These are phyloP conservation scores for Penicillium sp. DNA, from an alignment of 2,329 filamentous ascomycete species.

Conservation along the genomic window DNA sequence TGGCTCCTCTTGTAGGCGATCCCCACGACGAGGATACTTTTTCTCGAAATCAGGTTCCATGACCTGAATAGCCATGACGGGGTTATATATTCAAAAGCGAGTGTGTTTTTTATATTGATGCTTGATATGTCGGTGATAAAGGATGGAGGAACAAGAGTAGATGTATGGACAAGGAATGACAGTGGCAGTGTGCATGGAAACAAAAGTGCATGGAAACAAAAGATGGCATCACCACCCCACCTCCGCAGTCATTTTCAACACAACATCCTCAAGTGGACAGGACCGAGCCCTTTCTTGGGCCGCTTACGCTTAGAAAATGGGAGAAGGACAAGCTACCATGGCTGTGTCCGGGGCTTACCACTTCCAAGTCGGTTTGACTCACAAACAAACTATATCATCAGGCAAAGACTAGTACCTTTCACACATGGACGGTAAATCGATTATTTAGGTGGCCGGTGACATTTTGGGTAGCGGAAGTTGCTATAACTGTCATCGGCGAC, in stretches of 20 bases:
- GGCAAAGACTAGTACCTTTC: too few species aligned
- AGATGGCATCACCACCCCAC: neutral
- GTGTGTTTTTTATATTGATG: neutral
- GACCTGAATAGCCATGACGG: constrained; percentile 5
- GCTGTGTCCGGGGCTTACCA: constrained; percentile 1
- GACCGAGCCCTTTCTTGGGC: constrained; percentile 6
- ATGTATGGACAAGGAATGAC: constrained; percentile 7
- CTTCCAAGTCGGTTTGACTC: constrained; percentile 4
- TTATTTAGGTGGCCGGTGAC: neutral
- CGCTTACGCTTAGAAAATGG: neutral
- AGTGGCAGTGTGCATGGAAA: neutral
- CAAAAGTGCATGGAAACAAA: neutral
- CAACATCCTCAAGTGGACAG: neutral
- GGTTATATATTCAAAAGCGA: neutral
- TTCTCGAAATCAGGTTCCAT: neutral
- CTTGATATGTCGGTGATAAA: neutral
- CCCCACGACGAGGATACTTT: constrained; percentile 21
- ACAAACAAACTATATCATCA: constrained; percentile 5
- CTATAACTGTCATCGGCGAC: constrained; percentile 1
- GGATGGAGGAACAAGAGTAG: neutral
- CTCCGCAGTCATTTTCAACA: constrained; percentile 4
- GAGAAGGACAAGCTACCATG: constrained; percentile 2
- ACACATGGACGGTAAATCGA: neutral
- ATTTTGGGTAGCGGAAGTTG: neutral
- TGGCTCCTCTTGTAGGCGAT: constrained; percentile 29